phyloP scores from a whole-genome alignment of 768 basidiomycete species.

The Suillus variegatus region DNA sequence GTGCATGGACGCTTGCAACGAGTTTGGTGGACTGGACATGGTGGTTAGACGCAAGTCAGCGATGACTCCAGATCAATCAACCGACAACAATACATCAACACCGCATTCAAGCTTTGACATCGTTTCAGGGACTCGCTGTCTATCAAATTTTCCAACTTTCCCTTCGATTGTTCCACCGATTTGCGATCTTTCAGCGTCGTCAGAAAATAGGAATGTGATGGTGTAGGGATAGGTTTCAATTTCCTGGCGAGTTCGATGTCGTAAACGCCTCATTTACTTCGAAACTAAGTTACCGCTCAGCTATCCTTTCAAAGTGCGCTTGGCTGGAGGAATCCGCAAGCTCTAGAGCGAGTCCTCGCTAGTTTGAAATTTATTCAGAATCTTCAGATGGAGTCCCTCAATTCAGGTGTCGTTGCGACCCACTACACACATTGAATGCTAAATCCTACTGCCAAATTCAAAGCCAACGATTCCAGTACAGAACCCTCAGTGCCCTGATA shows the following conservation, averaged over 20 bases:
- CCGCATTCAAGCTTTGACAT: conserved; percentile 3
- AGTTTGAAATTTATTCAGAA: no score
- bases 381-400: no score
- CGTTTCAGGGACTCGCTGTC: background rate
- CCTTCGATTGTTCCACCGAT: background rate
- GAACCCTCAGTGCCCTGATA: no score
- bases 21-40: conserved; percentile 36
- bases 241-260: background rate
- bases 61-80: conserved; percentile 2
- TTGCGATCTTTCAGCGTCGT: background rate
- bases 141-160: background rate
- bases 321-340: no score
- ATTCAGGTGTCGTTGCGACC: no score
- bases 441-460: no score
- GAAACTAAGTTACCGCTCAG: no score
- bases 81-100: conserved; percentile 2
- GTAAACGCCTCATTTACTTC: background rate
- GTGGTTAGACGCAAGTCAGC: conserved; percentile 12
- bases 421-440: no score
- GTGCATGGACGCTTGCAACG: conserved; percentile 32
- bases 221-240: background rate
- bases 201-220: background rate
- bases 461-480: no score
- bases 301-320: no score
- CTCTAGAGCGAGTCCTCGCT: no score